Evolutionary conservation across 1,284 basidiomycete species (phyloP).

Genomic region (Trichosporon asahii): DNA sequence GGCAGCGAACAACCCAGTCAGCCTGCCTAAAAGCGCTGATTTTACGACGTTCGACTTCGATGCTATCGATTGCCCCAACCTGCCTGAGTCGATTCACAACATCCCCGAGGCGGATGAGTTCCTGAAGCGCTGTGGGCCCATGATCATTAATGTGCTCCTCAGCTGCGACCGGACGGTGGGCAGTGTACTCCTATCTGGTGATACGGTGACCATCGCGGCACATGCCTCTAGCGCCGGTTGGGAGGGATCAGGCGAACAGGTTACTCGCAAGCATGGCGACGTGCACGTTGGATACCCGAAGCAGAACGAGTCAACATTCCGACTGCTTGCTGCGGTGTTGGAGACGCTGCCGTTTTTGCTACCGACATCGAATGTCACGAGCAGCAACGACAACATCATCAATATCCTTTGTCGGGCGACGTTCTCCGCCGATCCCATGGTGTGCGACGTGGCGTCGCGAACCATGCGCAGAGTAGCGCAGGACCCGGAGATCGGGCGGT

Average conservation of each 20-base stretch:
- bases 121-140: conserved; percentile 63
- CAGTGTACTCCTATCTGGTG: conserved; percentile 76
- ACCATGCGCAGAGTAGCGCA: conserved; percentile 70
- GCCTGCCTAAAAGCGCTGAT: conserved; percentile 74
- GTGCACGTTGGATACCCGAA: conserved; percentile 69
- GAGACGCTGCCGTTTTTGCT: conserved; percentile 82
- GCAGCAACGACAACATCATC: conserved; percentile 56
- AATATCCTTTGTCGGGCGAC: conserved; percentile 78
- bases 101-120: conserved; percentile 75
- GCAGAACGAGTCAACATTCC: conserved; percentile 64
- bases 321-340: conserved; percentile 72
- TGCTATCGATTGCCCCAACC: conserved; percentile 34
- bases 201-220: conserved; percentile 66
- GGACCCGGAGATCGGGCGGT: conserved; percentile 58
- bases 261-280: conserved; percentile 61
- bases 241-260: conserved; percentile 41
- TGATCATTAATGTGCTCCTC: conserved; percentile 63
- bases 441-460: conserved; percentile 66
- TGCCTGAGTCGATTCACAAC: conserved; percentile 29
- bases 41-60: conserved; percentile 58
- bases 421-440: conserved; percentile 73
- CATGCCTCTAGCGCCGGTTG: conserved; percentile 57
- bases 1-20: conserved; percentile 66
- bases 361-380: conserved; percentile 44
- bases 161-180: conserved; percentile 68